Percentiles rank a stretch among this genome's conserved stretches.
phyloP scores from a whole-genome alignment of 306 rosid genomes.

The Vigna angularis region DNA sequence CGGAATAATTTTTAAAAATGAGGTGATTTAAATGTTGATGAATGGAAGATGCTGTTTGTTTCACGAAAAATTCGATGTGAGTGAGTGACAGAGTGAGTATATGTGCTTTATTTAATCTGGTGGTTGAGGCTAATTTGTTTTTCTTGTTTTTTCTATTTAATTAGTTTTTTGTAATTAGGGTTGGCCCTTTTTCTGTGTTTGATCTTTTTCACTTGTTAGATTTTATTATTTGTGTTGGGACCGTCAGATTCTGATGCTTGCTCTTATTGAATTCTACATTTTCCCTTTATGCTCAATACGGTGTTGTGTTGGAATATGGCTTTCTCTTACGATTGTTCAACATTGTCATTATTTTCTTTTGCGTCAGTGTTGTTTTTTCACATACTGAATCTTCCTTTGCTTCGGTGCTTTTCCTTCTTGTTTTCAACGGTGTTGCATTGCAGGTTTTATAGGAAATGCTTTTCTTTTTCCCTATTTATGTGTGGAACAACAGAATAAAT shows the following conservation, averaged over 20 bases:
- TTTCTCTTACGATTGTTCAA: conserved; percentile 52
- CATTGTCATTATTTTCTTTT: conserved; percentile 42
- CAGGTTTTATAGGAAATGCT: conserved; percentile 48
- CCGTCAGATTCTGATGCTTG: conserved; percentile 90
- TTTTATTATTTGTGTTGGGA: conserved; percentile 70
- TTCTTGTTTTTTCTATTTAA: conserved; percentile 36
- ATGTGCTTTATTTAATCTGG: conserved; percentile 48
- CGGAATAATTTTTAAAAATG: conserved; percentile 51
- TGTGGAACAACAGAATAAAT: conserved; percentile 71
- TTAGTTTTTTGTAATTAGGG: conserved; percentile 4
- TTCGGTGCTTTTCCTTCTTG: conserved; percentile 58
- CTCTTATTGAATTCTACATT: conserved; percentile 58
- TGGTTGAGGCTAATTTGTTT: conserved; percentile 38
- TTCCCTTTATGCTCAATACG: conserved; percentile 61
- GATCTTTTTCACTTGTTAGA: conserved; percentile 28
- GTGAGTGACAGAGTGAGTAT: conserved; percentile 41
- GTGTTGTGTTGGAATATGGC: conserved; percentile 57
- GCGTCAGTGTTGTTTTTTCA: conserved; percentile 74
- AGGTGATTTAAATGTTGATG: conserved; percentile 64
- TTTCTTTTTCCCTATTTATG: conserved; percentile 44
- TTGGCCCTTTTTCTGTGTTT: conserved; percentile 42
- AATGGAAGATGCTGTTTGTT: conserved; percentile 67
- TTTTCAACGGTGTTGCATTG: conserved; percentile 53
- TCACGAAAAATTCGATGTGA: conserved; percentile 51
- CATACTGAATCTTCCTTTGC: conserved; percentile 69